Evolutionary conservation across 2,329 filamentous ascomycete species (phyloP).

Genomic region (Phaeosphaeria sp.): DNA sequence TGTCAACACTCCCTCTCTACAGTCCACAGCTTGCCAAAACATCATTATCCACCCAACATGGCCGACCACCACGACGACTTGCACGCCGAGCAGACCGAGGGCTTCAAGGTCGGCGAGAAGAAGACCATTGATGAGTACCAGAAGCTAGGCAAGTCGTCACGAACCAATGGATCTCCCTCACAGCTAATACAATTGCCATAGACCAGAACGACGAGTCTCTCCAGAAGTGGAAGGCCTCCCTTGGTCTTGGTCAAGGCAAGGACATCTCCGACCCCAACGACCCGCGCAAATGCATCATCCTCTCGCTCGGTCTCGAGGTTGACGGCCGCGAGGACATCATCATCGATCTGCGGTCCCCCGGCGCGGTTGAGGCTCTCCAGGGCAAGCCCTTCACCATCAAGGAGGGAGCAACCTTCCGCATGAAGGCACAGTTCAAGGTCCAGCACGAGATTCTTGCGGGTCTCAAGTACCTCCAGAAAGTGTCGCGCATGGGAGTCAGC

Average conservation of each 20-base stretch:
- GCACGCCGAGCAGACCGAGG: conserved; percentile 84
- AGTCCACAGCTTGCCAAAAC: conserved; percentile 3
- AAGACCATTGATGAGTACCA: conserved; percentile 96
- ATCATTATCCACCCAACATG: conserved; percentile 27
- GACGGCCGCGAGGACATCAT: conserved; percentile 83
- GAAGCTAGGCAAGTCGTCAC: conserved; percentile 76
- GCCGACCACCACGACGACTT: conserved; percentile 74
- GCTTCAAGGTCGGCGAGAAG: conserved; percentile 99
- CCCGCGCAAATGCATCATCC: conserved; percentile 89
- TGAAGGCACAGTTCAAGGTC: conserved; percentile 93
- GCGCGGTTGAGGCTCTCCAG: conserved; percentile 79
- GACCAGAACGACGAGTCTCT: conserved; percentile 87
- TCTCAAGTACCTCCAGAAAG: conserved; percentile 92
- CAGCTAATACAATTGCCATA: conserved; percentile 38
- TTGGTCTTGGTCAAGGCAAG: conserved; percentile 76
- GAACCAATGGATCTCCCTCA: neutral
- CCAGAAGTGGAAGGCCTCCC: conserved; percentile 95
- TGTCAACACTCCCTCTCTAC: conserved; percentile 1
- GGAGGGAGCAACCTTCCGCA: conserved; percentile 91
- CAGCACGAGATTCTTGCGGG: conserved; percentile 96
- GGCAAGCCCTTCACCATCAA: conserved; percentile 97
- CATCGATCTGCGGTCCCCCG: conserved; percentile 81
- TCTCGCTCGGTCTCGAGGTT: conserved; percentile 86
- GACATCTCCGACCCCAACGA: conserved; percentile 68
- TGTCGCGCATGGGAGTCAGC: conserved; percentile 86